These are phyloP conservation scores for Aureobasidium sp. DNA, from an alignment of 2,329 filamentous ascomycete species.

Conservation along the genomic window DNA sequence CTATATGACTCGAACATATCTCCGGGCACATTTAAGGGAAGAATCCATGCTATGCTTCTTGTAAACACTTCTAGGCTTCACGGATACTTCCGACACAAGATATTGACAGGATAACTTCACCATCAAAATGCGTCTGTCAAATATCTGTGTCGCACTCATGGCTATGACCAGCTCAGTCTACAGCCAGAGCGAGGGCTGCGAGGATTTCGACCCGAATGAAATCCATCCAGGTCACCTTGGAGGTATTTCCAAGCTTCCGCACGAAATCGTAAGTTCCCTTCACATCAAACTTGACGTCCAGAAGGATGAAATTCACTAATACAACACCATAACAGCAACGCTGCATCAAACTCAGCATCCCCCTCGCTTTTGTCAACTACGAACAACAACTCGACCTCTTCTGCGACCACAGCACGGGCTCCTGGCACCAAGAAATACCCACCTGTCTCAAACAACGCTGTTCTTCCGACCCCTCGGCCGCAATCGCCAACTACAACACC, in stretches of 20 bases:
- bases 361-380: not conserved
- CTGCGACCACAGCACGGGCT: not conserved
- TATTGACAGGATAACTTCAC: not conserved
- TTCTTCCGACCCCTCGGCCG: not conserved
- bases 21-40: not conserved
- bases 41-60: not conserved
- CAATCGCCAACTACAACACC: not conserved
- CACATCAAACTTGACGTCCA: not conserved
- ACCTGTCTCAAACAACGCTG: not conserved
- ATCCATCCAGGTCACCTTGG: not conserved
- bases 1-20: not conserved
- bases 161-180: not conserved
- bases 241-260: not conserved
- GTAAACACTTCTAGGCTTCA: not conserved
- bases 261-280: not conserved
- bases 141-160: not conserved
- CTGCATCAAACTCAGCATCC: not conserved
- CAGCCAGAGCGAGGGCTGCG: not conserved
- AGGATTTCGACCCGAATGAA: not conserved
- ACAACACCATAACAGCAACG: not conserved
- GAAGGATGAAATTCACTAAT: not conserved
- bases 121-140: not conserved
- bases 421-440: not conserved
- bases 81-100: not conserved
- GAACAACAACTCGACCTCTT: not conserved